Base-by-base conservation (phyloP, 75 land plant species). In the Selaginella tamariscina region DNA sequence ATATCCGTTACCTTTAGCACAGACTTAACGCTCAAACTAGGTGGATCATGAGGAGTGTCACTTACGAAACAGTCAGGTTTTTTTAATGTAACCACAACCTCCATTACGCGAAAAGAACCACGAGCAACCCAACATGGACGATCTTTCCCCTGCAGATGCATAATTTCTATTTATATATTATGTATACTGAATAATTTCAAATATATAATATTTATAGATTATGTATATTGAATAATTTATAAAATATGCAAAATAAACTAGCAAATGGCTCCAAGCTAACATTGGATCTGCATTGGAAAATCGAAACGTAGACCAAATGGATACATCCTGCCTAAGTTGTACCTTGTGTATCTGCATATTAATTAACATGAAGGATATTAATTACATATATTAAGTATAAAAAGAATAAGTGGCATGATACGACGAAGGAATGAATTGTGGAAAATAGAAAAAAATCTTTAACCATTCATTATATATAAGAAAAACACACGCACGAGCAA, bases 241-340 rank as follows among this genome's bases (percentile, higher is more conserved):
- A n/a, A n/a, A n/a, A n/a, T n/a, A n/a, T n/a, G n/a, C n/a, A n/a
- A n/a, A n/a, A n/a, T n/a, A n/a, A n/a, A n/a, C n/a, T n/a, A n/a
- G n/a, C n/a, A n/a, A n/a, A 63, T 77, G 75, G 29, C 70, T 67
- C 79, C 79, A 77, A 28, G 79, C 79, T 60, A 77, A 55, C 77
- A 66, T 74, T 29, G 79, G 79, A 28, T 77, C 79, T 0, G 79
- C 71, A 55, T 77, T 77, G 0, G 79, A 77, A 0, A 77, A 31
- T 77, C 71, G 54, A 77, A 77, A 0, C 79, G 75, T n/a, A 77
- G 59, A 27, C 79, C 79, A 55, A 77, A 77, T 2, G 79, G 79
- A 30, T 77, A 77, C 65, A 72, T 66, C 1, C 79, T 49, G 28
- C 79, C 79, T 2, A 77, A 54, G 54, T 77, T 77, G 2, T 33